These are phyloP conservation scores for Lagenidium sp. DNA, from an alignment of 352 stramenopile genomes.

Conservation along the genomic window DNA sequence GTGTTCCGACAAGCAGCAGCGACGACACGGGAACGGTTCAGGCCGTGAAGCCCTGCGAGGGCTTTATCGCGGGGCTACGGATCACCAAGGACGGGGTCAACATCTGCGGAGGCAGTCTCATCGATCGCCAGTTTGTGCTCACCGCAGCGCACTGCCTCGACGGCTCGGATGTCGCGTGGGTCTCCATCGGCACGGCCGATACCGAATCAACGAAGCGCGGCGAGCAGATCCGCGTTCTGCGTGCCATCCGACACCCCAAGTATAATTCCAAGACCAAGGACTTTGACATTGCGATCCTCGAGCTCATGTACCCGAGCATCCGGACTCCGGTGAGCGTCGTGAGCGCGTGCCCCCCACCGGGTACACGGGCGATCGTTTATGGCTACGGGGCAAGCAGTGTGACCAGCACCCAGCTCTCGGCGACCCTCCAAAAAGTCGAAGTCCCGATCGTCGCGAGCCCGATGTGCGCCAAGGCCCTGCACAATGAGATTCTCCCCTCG, in stretches of 20 bases:
- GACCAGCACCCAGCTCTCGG: background rate
- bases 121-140: constrained; percentile 7
- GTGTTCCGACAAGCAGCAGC: no score
- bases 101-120: constrained; percentile 8
- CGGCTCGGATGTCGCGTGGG: background rate
- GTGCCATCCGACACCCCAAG: constrained; percentile 16
- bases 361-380: background rate
- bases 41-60: no score
- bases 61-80: background rate
- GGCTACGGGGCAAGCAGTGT: background rate
- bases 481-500: background rate
- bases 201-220: background rate
- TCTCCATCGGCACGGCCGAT: constrained; percentile 5
- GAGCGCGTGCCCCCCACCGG: background rate
- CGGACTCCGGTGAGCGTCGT: background rate
- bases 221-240: constrained; percentile 2
- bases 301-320: constrained; percentile 2
- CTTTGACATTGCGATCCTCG: constrained; percentile 16
- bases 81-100: background rate
- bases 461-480: background rate
- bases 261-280: constrained; percentile 4
- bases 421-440: background rate
- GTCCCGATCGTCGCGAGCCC: background rate
- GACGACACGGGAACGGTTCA: no score
- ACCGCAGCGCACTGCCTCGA: constrained; percentile 8